These are phyloP conservation scores for Trypanosoma conorhini DNA, from an alignment of 208 protist genomes.

Conservation along the genomic window DNA sequence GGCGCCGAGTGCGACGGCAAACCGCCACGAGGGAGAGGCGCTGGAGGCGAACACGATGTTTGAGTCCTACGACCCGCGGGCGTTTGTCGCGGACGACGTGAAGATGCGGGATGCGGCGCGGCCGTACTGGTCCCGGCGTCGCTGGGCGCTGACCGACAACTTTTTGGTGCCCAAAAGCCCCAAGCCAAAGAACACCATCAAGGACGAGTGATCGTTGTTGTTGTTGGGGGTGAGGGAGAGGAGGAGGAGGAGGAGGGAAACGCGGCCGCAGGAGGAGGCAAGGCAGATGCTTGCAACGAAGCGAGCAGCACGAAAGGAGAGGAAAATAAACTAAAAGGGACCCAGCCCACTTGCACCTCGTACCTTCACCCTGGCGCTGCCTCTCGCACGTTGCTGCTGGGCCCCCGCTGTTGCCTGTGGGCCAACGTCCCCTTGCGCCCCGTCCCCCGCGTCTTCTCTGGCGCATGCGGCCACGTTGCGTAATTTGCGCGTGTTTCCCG, in stretches of 20 bases:
- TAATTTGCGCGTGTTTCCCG: background rate
- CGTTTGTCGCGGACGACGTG: slow-evolving; percentile 68
- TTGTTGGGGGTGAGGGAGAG: background rate
- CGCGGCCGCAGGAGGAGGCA: too few relatives aligned
- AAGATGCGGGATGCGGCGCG: slow-evolving; percentile 34
- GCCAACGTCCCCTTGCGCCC: background rate
- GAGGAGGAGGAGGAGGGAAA: too few relatives aligned
- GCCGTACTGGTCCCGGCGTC: slow-evolving; percentile 82
- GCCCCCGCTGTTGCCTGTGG: too few relatives aligned
- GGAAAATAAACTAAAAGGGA: too few relatives aligned
- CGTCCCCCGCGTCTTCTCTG: background rate
- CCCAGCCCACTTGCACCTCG: too few relatives aligned
- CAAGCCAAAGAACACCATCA: slow-evolving; percentile 90
- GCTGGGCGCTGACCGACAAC: slow-evolving; percentile 82
- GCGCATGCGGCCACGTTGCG: background rate
- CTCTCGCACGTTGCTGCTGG: too few relatives aligned
- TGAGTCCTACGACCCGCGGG: slow-evolving; percentile 70
- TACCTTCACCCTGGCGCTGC: too few relatives aligned
- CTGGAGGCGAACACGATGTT: slow-evolving; percentile 87
- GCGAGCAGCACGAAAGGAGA: too few relatives aligned
- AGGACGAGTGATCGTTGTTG: slow-evolving; percentile 53
- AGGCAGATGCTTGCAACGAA: too few relatives aligned
- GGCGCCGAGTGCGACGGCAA: slow-evolving; percentile 59
- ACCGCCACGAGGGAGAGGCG: slow-evolving; percentile 60
- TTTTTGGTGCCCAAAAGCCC: slow-evolving; percentile 85